Conservation (phyloP, 129 eudicot genomes). For the Daucus carota region DNA sequence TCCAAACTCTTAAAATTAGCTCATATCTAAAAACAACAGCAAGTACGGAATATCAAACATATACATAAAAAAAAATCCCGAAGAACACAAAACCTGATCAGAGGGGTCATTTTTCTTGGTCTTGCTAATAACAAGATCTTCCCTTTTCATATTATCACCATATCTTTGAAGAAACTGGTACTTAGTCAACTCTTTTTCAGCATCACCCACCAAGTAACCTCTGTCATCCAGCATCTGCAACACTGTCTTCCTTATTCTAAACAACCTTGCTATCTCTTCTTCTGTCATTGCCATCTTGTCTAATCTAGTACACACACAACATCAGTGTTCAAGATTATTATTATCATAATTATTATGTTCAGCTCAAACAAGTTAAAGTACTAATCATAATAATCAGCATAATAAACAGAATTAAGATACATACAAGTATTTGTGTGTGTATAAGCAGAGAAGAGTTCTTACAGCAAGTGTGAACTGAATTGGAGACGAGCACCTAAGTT, state of each 20-base stretch:
- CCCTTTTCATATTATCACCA: constrained; percentile 83
- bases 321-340: not conserved
- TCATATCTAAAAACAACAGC: not conserved
- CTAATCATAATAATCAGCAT: not conserved
- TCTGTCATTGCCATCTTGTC: constrained; percentile 41
- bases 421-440: not conserved
- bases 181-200: constrained; percentile 67
- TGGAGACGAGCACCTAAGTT: not conserved
- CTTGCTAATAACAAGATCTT: constrained; percentile 61
- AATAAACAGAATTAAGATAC: not conserved
- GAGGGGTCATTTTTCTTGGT: constrained; percentile 41
- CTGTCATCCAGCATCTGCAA: constrained; percentile 84
- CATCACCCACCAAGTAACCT: constrained; percentile 56
- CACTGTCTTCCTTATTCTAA: constrained; percentile 62
- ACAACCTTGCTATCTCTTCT: constrained; percentile 57
- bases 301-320: not conserved
- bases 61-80: not conserved
- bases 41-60: not conserved
- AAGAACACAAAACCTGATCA: constrained; percentile 41
- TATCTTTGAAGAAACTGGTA: constrained; percentile 49
- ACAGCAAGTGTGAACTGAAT: not conserved
- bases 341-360: not conserved
- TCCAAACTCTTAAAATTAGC: not conserved
- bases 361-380: not conserved
- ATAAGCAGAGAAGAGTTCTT: not conserved